A percentile compares a stretch with the other conserved stretches of the same genome.
Evolutionary conservation across 2,329 filamentous ascomycete species (phyloP).

Genomic region (Aspergillus floridensis): DNA sequence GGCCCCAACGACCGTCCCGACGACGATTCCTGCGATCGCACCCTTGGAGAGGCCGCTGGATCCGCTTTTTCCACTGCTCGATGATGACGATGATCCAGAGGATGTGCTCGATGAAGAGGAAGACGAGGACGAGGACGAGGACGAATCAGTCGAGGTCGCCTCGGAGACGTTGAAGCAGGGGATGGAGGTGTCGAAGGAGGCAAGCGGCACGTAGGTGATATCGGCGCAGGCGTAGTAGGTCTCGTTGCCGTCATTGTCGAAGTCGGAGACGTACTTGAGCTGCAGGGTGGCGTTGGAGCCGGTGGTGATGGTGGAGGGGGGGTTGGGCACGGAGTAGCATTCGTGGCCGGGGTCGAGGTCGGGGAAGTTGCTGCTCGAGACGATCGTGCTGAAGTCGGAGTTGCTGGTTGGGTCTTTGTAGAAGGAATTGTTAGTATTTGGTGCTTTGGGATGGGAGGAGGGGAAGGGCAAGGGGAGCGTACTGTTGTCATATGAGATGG

Average conservation of each 20-base stretch:
- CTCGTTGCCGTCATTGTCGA: conserved; percentile 41
- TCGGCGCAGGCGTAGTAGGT: conserved; percentile 51
- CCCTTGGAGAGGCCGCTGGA: conserved; percentile 36
- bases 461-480: conserved; percentile 16
- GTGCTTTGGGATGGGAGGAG: fast-evolving
- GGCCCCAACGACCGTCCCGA: conserved; percentile 26
- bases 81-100: not conserved
- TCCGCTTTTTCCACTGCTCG: conserved; percentile 23
- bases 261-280: conserved; percentile 44
- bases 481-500: conserved; percentile 55
- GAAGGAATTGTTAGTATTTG: not conserved
- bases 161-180: conserved; percentile 50
- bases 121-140: not conserved
- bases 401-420: conserved; percentile 39
- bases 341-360: conserved; percentile 45
- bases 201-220: conserved; percentile 43
- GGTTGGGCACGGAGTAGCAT: conserved; percentile 44
- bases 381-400: conserved; percentile 40
- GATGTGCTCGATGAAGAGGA: conserved; percentile 15
- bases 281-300: conserved; percentile 49
- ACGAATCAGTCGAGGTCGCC: conserved; percentile 26
- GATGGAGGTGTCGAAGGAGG: conserved; percentile 41
- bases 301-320: conserved; percentile 31
- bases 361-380: conserved; percentile 32
- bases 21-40: conserved; percentile 45